A percentile compares a stretch with the other conserved stretches of the same genome.
These are phyloP conservation scores for Saturnispora hagleri DNA, from an alignment of 805 yeast species.

Conservation along the genomic window DNA sequence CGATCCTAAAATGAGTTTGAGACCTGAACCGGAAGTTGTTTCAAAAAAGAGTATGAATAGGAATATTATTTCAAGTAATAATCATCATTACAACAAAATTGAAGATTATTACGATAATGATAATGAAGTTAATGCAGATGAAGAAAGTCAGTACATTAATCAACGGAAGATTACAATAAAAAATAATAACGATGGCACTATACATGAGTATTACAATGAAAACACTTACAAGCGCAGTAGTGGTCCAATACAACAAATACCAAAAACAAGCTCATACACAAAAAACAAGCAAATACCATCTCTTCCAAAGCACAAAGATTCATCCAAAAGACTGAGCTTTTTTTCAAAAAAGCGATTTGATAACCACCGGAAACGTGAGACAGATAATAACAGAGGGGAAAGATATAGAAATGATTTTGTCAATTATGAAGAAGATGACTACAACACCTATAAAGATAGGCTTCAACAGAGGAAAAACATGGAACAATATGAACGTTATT, in stretches of 20 bases:
- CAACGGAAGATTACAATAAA: not conserved
- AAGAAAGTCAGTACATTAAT: not conserved
- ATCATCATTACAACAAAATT: not conserved
- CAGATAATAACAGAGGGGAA: not conserved
- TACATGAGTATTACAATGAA: not conserved
- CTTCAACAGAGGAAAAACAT: constrained; percentile 2
- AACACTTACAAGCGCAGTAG: not conserved
- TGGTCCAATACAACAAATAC: not conserved
- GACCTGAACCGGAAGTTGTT: constrained; percentile 6
- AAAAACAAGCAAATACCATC: not conserved
- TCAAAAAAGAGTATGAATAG: not conserved
- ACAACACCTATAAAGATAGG: not conserved
- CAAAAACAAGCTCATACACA: not conserved
- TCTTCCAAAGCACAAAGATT: not conserved
- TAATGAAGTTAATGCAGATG: not conserved
- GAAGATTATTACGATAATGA: not conserved
- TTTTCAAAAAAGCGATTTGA: not conserved
- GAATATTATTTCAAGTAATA: not conserved
- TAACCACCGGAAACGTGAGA: not conserved
- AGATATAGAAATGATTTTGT: not conserved
- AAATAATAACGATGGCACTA: not conserved
- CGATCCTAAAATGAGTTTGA: constrained; percentile 2
- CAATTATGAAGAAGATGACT: not conserved
- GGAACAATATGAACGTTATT: constrained; percentile 11
- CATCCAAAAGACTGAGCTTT: not conserved